These are phyloP conservation scores for Sergeia podlipaevii DNA, from an alignment of 208 protist genomes.

Conservation along the genomic window DNA sequence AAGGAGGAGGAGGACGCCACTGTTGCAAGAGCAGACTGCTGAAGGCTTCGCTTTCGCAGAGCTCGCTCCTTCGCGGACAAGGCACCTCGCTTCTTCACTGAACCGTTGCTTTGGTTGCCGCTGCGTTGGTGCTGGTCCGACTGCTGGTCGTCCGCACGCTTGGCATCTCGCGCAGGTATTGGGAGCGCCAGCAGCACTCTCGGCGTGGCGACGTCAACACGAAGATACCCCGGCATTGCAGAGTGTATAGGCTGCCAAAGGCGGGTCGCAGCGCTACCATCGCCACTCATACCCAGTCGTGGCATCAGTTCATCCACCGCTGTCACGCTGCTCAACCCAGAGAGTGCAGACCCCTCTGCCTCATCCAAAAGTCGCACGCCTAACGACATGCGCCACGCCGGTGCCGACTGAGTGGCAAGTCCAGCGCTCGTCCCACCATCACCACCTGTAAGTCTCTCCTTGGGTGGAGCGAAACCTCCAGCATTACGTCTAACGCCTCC, in stretches of 20 bases:
- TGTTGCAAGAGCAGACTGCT: too few relatives aligned
- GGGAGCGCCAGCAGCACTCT: slow-evolving; percentile 26
- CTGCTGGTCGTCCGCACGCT: neutral
- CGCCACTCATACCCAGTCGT: neutral
- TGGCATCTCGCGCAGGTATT: slow-evolving; percentile 8
- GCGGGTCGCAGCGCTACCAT: neutral
- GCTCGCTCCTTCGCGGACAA: too few relatives aligned
- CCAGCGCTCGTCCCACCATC: too few relatives aligned
- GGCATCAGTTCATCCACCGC: neutral
- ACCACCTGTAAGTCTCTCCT: too few relatives aligned
- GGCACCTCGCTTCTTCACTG: too few relatives aligned
- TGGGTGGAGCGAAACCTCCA: too few relatives aligned
- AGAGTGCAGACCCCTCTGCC: neutral
- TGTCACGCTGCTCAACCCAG: neutral
- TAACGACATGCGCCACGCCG: too few relatives aligned
- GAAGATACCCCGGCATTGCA: slow-evolving; percentile 8
- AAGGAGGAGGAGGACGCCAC: too few relatives aligned
- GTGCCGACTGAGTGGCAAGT: too few relatives aligned
- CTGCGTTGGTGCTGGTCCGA: neutral
- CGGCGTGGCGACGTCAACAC: slow-evolving; percentile 13
- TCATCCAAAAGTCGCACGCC: too few relatives aligned
- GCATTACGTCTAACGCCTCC: too few relatives aligned
- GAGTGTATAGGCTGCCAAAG: slow-evolving; percentile 12
- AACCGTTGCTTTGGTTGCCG: neutral
- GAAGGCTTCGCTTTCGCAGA: too few relatives aligned